Percentiles rank a stretch among this genome's conserved stretches.
These are phyloP conservation scores for Malassezia japonica DNA, from an alignment of 1,284 basidiomycete species.

Conservation along the genomic window DNA sequence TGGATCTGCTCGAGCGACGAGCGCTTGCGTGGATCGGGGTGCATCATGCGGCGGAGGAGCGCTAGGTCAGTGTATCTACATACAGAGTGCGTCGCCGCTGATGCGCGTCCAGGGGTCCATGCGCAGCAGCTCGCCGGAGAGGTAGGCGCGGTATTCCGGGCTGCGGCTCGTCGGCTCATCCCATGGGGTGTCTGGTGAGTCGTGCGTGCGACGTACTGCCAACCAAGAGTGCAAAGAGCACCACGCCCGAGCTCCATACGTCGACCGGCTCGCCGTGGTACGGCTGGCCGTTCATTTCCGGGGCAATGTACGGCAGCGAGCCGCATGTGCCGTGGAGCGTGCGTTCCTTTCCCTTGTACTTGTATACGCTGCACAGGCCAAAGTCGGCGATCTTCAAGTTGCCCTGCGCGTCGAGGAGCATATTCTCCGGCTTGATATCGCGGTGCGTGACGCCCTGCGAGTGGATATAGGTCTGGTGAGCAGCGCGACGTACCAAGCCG, in stretches of 20 bases:
- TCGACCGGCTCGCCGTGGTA: conserved; percentile 89
- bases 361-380: conserved; percentile 83
- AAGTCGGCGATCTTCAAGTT: conserved; percentile 86
- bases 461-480: conserved; percentile 59
- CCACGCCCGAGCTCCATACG: conserved; percentile 89
- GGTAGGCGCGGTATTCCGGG: conserved; percentile 68
- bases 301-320: conserved; percentile 87
- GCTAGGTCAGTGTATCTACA: neutral
- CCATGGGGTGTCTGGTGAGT: conserved; percentile 71
- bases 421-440: conserved; percentile 52
- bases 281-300: conserved; percentile 57
- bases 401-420: conserved; percentile 53
- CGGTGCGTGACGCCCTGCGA: conserved; percentile 54
- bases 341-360: conserved; percentile 69
- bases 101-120: conserved; percentile 76
- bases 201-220: conserved; percentile 55
- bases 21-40: conserved; percentile 31
- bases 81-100: conserved; percentile 53
- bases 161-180: conserved; percentile 76
- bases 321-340: conserved; percentile 58
- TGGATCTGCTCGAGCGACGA: conserved; percentile 37
- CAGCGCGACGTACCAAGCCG: conserved; percentile 57
- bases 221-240: conserved; percentile 78
- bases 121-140: conserved; percentile 60
- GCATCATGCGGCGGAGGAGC: conserved; percentile 39